These are phyloP conservation scores for Vicia villosa DNA, from an alignment of 306 rosid genomes.

Conservation along the genomic window DNA sequence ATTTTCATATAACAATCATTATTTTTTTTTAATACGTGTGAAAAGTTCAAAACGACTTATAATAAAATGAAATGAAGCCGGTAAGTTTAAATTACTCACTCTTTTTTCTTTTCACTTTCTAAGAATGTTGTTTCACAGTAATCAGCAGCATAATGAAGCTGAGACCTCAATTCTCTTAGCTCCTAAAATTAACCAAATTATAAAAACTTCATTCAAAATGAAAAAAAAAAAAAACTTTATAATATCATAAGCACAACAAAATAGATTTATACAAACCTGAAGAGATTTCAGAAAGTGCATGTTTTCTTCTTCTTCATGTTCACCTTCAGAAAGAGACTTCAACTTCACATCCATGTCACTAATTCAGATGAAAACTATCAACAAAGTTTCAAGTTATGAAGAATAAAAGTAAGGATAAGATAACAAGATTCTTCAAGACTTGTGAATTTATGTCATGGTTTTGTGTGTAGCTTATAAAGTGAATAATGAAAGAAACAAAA, in stretches of 20 bases:
- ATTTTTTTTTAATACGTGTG: no score
- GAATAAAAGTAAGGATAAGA: neutral
- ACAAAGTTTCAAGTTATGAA: conserved; percentile 21
- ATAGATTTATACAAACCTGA: conserved; percentile 48
- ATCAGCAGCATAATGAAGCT: conserved; percentile 93
- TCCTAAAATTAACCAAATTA: conserved; percentile 48
- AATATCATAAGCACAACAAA: neutral
- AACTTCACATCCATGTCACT: conserved; percentile 50
- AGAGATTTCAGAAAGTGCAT: conserved; percentile 62
- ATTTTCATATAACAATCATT: no score
- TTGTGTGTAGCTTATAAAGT: conserved; percentile 14
- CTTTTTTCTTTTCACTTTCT: conserved; percentile 61
- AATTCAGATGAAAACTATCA: conserved; percentile 9
- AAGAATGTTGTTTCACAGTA: conserved; percentile 75
- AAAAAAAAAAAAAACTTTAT: neutral
- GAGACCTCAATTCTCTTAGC: conserved; percentile 65
- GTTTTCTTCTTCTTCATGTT: conserved; percentile 37
- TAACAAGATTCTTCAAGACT: conserved; percentile 4
- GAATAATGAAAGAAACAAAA: conserved; percentile 44
- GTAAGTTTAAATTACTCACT: conserved; percentile 52
- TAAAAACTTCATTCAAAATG: neutral
- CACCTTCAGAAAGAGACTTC: conserved; percentile 46
- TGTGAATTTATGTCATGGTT: conserved; percentile 29
- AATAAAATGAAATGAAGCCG: no score
- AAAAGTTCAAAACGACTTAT: no score